Percentiles rank a stretch among this genome's conserved stretches.
Evolutionary conservation across 2,329 filamentous ascomycete genomes (phyloP).

Genomic region (Arachnopeziza araneosa): DNA sequence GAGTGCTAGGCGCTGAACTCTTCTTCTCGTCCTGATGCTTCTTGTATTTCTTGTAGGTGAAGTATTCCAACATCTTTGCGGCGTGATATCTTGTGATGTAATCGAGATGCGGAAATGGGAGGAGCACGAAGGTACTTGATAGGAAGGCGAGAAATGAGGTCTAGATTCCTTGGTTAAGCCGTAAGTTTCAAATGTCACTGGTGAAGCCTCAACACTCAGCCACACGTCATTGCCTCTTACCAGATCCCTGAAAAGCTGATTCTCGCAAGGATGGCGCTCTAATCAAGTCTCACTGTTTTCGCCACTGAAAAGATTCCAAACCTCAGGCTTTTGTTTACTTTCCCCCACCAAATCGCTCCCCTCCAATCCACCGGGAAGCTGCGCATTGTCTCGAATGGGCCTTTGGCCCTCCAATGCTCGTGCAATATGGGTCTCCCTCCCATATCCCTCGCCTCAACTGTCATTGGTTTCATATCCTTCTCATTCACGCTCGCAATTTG

Average conservation of each 20-base stretch:
- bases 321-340: not conserved
- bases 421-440: slow-evolving; percentile 6
- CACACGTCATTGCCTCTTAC: not conserved
- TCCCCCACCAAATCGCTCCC: not conserved
- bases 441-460: slow-evolving; percentile 15
- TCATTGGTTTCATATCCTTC: slow-evolving; percentile 22
- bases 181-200: not conserved
- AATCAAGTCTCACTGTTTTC: not conserved
- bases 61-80: slow-evolving; percentile 54
- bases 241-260: not conserved
- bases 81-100: not conserved
- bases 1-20: slow-evolving; percentile 3
- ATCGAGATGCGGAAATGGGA: not conserved
- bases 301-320: not conserved
- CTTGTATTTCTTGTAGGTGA: slow-evolving; percentile 57
- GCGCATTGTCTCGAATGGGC: not conserved
- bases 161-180: not conserved
- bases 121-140: not conserved
- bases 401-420: not conserved
- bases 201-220: not conserved
- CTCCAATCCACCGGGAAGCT: not conserved
- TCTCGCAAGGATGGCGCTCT: not conserved
- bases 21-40: slow-evolving; percentile 50
- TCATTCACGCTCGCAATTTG: slow-evolving; percentile 18
- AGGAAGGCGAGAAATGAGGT: not conserved